These are phyloP conservation scores for Umbilicus rupestris DNA, from an alignment of 164 flowering plant genomes.

Conservation along the genomic window DNA sequence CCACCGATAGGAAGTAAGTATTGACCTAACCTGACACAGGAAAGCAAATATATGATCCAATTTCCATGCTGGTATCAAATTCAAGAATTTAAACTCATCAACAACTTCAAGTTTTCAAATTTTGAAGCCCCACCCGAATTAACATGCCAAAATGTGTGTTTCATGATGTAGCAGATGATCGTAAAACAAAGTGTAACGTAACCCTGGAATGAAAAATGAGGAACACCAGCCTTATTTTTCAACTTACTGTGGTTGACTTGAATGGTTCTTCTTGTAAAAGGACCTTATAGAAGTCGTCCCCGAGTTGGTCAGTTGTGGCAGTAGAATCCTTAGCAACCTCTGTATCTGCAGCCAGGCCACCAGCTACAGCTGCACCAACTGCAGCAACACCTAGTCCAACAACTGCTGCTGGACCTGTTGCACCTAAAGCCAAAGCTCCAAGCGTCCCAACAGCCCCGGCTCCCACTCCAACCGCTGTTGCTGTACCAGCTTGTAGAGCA, in stretches of 20 bases:
- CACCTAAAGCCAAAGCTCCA: conserved; percentile 77
- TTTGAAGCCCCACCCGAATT: not conserved
- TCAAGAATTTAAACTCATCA: not conserved
- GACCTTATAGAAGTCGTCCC: conserved; percentile 79
- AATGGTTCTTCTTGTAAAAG: conserved; percentile 87
- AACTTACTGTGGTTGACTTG: conserved; percentile 75
- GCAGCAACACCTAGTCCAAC: conserved; percentile 84
- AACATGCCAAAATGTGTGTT: not conserved
- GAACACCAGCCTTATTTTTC: not conserved
- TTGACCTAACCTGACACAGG: conserved; percentile 52
- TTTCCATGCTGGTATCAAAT: not conserved
- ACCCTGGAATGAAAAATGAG: not conserved
- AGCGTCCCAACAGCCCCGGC: conserved; percentile 81
- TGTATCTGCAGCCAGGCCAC: conserved; percentile 66
- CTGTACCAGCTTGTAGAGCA: conserved; percentile 61
- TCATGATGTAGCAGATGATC: not conserved
- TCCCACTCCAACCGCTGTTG: conserved; percentile 82
- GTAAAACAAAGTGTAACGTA: not conserved
- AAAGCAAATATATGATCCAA: not conserved
- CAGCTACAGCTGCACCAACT: conserved; percentile 81
- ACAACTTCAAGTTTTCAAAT: not conserved
- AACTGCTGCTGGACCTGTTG: conserved; percentile 75
- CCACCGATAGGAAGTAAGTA: conserved; percentile 66
- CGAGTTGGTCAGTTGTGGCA: conserved; percentile 61
- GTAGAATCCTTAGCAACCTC: conserved; percentile 70